Conservation (phyloP, 2,329 filamentous ascomycete genomes). For the Apiospora marii region DNA sequence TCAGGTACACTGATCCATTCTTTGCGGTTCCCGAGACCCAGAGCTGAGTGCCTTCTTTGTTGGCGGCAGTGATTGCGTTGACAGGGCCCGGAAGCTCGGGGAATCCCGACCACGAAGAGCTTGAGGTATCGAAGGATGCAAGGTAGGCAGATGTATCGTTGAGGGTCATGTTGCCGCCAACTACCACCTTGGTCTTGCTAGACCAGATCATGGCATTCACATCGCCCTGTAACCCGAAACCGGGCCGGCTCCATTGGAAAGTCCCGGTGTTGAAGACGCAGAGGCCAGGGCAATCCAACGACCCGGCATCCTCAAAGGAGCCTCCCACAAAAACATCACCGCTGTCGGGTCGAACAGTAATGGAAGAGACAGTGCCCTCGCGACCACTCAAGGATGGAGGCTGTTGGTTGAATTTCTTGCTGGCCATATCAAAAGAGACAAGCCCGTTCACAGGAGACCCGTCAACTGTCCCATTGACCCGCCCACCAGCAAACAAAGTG, state of each 20-base stretch:
- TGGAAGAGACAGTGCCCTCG: slow-evolving; percentile 76
- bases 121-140: slow-evolving; percentile 74
- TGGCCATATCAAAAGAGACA: slow-evolving; percentile 78
- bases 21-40: slow-evolving; percentile 80
- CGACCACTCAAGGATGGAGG: slow-evolving; percentile 77
- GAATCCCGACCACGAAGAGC: slow-evolving; percentile 71
- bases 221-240: slow-evolving; percentile 73
- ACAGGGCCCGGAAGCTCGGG: slow-evolving; percentile 82
- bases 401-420: slow-evolving; percentile 71
- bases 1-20: slow-evolving; percentile 77
- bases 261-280: slow-evolving; percentile 78
- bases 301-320: slow-evolving; percentile 82
- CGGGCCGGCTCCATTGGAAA: slow-evolving; percentile 82
- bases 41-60: slow-evolving; percentile 72
- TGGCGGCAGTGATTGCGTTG: slow-evolving; percentile 77
- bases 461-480: slow-evolving; percentile 74
- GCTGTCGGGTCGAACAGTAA: slow-evolving; percentile 74
- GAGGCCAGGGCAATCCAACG: slow-evolving; percentile 80
- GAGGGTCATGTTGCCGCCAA: slow-evolving; percentile 78
- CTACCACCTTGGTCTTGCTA: slow-evolving; percentile 73
- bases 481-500: slow-evolving; percentile 83
- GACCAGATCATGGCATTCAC: slow-evolving; percentile 81
- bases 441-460: slow-evolving; percentile 73
- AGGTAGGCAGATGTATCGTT: slow-evolving; percentile 72
- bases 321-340: slow-evolving; percentile 86